phyloP scores from a whole-genome alignment of 495 filamentous ascomycete species.

The Aspergillus egyptiacus region DNA sequence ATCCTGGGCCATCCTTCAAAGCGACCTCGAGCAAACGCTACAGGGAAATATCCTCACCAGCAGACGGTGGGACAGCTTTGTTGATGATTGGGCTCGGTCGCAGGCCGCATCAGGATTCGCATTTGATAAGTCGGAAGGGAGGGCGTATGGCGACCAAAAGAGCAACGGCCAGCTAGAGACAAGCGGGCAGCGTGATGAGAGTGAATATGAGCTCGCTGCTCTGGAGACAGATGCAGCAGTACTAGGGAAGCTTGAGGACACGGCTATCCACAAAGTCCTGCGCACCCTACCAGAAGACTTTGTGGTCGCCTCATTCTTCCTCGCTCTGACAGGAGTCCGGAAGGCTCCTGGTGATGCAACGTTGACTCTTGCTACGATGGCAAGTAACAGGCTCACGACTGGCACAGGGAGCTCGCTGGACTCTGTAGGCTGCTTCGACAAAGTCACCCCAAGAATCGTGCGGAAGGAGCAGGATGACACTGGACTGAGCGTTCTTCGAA shows the following conservation, averaged over 20 bases:
- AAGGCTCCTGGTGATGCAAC: neutral
- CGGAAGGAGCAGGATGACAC: neutral
- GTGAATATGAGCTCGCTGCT: neutral
- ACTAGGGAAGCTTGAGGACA: neutral
- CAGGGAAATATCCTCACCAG: neutral
- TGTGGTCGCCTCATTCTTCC: neutral
- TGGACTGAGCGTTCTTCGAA: neutral
- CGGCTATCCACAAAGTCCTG: neutral
- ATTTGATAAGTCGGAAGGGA: neutral
- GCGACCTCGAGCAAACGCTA: neutral
- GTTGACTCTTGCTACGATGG: neutral
- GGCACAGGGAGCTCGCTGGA: neutral
- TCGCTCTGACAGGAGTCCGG: neutral
- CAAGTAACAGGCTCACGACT: neutral
- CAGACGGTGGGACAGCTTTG: neutral
- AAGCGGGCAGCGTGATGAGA: no score
- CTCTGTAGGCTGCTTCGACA: slow-evolving; percentile 6
- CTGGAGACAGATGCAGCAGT: neutral
- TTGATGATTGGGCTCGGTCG: neutral
- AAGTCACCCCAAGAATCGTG: neutral
- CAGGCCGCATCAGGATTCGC: neutral
- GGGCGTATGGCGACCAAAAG: no score
- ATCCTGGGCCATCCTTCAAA: slow-evolving; percentile 6
- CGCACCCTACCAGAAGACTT: slow-evolving; percentile 7
- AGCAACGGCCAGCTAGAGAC: neutral